Evolutionary conservation across 768 basidiomycete genomes (phyloP).

Genomic region (Gymnopilus dilepis): DNA sequence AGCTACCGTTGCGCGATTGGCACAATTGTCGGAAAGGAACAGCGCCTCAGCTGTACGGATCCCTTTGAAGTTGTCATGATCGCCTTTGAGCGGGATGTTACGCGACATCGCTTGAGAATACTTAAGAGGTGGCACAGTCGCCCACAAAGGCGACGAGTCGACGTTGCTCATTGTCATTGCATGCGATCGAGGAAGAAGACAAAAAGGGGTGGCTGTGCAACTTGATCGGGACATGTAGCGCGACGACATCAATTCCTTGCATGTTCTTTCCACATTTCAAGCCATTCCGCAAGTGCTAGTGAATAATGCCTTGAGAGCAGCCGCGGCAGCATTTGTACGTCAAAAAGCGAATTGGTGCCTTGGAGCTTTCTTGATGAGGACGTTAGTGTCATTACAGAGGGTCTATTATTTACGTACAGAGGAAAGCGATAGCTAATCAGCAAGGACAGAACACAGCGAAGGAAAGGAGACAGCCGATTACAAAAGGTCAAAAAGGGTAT

Average conservation of each 20-base stretch:
- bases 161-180: not conserved
- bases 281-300: not conserved
- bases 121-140: not conserved
- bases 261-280: not conserved
- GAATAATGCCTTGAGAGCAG: no score
- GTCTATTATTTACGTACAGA: not conserved
- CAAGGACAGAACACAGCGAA: not conserved
- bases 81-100: no score
- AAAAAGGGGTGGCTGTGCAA: not conserved
- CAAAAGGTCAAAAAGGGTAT: not conserved
- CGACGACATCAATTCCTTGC: not conserved
- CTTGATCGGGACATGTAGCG: not conserved
- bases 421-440: not conserved
- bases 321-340: no score
- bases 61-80: no score
- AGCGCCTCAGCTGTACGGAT: not conserved
- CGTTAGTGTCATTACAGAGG: not conserved
- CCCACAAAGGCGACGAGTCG: slow-evolving; percentile 1
- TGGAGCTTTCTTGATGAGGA: not conserved
- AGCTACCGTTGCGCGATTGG: not conserved
- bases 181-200: not conserved
- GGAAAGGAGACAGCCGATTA: not conserved
- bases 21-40: not conserved
- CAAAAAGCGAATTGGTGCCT: no score
- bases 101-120: no score